phyloP scores from a whole-genome alignment of 2,329 filamentous ascomycete species.

The Arthrinium puccinioides region DNA sequence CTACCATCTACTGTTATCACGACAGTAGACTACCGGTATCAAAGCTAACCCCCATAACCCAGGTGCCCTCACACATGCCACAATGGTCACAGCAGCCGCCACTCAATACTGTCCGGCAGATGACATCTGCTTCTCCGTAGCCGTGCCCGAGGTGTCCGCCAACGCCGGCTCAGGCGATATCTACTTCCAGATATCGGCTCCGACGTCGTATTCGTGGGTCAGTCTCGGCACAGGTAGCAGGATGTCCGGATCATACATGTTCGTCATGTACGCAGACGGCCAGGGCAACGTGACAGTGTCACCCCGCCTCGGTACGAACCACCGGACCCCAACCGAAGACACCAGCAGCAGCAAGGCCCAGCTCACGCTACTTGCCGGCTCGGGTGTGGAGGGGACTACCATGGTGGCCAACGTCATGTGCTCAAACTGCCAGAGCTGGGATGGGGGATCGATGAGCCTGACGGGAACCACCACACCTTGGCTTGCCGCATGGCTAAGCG shows the following conservation, averaged over 20 bases:
- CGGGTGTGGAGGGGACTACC: conserved; percentile 40
- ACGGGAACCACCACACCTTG: conserved; percentile 32
- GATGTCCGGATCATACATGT: conserved; percentile 54
- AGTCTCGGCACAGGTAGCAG: conserved; percentile 46
- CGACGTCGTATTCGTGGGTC: conserved; percentile 47
- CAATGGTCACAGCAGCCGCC: conserved; percentile 17
- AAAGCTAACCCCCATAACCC: too few relatives aligned
- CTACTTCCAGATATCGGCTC: conserved; percentile 54
- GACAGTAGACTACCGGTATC: too few relatives aligned
- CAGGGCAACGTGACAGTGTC: conserved; percentile 54
- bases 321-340: conserved; percentile 40
- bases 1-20: too few relatives aligned
- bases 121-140: conserved; percentile 48
- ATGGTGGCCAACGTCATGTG: conserved; percentile 57
- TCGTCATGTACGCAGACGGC: conserved; percentile 54
- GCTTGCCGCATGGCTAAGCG: conserved; percentile 48
- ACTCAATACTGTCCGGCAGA: conserved; percentile 32
- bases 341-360: conserved; percentile 28
- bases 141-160: conserved; percentile 42
- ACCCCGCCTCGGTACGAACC: conserved; percentile 39
- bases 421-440: conserved; percentile 43
- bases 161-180: conserved; percentile 45
- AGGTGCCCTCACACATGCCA: conserved; percentile 15
- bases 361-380: conserved; percentile 50
- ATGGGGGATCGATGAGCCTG: conserved; percentile 34